Evolutionary conservation across 1,284 basidiomycete genomes (phyloP).

Genomic region (Thecaphora frezii): DNA sequence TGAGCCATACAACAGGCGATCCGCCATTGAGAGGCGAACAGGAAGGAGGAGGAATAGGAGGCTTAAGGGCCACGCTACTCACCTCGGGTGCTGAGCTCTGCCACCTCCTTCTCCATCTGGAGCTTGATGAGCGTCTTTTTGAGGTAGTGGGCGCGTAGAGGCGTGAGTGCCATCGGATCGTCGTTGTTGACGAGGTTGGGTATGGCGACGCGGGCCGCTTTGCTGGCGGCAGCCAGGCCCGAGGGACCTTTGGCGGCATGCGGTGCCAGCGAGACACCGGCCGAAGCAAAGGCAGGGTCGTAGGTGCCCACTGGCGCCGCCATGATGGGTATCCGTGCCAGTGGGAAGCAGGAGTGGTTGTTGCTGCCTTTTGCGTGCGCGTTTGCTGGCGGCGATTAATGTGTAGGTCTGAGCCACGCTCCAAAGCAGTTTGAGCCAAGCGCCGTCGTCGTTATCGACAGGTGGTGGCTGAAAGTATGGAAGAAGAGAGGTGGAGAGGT

Average conservation of each 20-base stretch:
- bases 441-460: too few species aligned
- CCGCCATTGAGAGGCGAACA: not conserved
- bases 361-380: too few species aligned
- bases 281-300: constrained; percentile 36
- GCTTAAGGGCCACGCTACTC: not conserved
- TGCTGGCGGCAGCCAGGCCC: constrained; percentile 10
- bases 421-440: too few species aligned
- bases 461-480: too few species aligned
- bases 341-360: too few species aligned
- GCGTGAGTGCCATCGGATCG: constrained; percentile 65
- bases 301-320: not conserved
- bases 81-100: constrained; percentile 36
- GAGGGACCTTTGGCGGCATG: constrained; percentile 8
- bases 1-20: too few species aligned
- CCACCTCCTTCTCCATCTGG: constrained; percentile 67
- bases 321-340: not conserved
- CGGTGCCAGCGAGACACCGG: constrained; percentile 30
- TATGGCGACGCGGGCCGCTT: constrained; percentile 26
- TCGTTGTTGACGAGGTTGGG: constrained; percentile 16
- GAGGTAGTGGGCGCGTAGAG: constrained; percentile 87
- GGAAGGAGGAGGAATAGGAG: not conserved
- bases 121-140: constrained; percentile 90
- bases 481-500: too few species aligned
- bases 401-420: too few species aligned
- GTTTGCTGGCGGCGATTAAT: too few species aligned